Evolutionary conservation across 768 basidiomycete species (phyloP).

Genomic region (Boletellus emodensis): DNA sequence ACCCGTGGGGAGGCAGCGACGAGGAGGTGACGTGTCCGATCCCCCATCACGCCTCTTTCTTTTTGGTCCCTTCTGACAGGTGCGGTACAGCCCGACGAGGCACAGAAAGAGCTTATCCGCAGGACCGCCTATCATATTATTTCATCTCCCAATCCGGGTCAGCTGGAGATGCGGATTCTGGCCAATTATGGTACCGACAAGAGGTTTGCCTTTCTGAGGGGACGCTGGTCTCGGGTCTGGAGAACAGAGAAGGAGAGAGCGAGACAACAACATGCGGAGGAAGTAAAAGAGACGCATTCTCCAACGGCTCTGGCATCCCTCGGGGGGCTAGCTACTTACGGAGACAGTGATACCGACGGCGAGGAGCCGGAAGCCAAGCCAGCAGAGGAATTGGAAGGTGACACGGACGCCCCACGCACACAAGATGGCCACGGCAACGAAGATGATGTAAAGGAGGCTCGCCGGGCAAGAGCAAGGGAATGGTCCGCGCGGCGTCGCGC

Average conservation of each 20-base stretch:
- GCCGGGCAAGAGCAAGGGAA: constrained; percentile 53
- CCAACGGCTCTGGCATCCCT: constrained; percentile 28
- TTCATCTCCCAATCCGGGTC: constrained; percentile 70
- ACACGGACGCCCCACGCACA: neutral
- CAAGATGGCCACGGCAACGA: neutral
- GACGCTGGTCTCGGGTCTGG: constrained; percentile 72
- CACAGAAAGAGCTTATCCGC: constrained; percentile 62
- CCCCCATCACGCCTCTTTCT: neutral
- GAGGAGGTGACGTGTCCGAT: constrained; percentile 51
- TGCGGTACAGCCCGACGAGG: constrained; percentile 49
- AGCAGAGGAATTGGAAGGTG: neutral
- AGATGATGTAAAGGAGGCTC: constrained; percentile 38
- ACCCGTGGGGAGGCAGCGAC: constrained; percentile 64
- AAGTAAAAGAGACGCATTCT: constrained; percentile 20
- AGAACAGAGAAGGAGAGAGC: constrained; percentile 46
- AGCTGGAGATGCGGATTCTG: constrained; percentile 85
- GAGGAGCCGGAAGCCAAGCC: constrained; percentile 28
- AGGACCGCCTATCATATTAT: constrained; percentile 69
- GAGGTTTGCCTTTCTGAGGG: constrained; percentile 78
- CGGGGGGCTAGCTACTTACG: constrained; percentile 58
- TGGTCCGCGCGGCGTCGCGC: constrained; percentile 53
- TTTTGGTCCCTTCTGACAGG: constrained; percentile 8
- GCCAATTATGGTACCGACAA: constrained; percentile 78
- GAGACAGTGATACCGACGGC: constrained; percentile 47
- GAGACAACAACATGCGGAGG: constrained; percentile 25